Percentiles rank a stretch among this genome's conserved stretches.
These are phyloP conservation scores for Fragaria nilgerrensis DNA, from an alignment of 306 rosid species.

Conservation along the genomic window DNA sequence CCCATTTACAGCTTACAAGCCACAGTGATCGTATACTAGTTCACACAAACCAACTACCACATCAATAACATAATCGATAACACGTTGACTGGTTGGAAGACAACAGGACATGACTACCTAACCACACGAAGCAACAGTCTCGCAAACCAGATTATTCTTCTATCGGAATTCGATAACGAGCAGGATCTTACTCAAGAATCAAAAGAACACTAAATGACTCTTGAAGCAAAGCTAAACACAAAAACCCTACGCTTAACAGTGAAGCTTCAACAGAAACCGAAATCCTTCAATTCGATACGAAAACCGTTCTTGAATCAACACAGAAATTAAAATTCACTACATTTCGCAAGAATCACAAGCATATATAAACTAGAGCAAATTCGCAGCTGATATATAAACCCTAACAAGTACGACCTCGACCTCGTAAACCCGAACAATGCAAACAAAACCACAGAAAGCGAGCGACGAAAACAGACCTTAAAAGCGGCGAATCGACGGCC, in stretches of 20 bases:
- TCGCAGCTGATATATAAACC: neutral
- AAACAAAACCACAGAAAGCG: neutral
- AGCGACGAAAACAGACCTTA: neutral
- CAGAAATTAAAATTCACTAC: neutral
- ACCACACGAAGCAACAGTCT: neutral
- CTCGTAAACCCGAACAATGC: slow-evolving; percentile 2
- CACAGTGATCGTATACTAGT: too few species aligned
- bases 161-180: neutral
- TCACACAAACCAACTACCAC: neutral
- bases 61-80: neutral
- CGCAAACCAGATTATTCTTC: neutral
- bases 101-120: too few species aligned
- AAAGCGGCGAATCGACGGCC: neutral
- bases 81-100: too few species aligned
- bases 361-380: neutral
- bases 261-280: neutral
- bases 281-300: neutral
- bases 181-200: too few species aligned
- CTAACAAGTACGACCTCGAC: neutral
- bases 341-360: neutral
- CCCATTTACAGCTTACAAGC: neutral
- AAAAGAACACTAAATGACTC: neutral
- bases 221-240: neutral
- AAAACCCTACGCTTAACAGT: neutral
- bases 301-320: neutral